Evolutionary conservation across 768 basidiomycete genomes (phyloP).

Genomic region (Suillus lakei): DNA sequence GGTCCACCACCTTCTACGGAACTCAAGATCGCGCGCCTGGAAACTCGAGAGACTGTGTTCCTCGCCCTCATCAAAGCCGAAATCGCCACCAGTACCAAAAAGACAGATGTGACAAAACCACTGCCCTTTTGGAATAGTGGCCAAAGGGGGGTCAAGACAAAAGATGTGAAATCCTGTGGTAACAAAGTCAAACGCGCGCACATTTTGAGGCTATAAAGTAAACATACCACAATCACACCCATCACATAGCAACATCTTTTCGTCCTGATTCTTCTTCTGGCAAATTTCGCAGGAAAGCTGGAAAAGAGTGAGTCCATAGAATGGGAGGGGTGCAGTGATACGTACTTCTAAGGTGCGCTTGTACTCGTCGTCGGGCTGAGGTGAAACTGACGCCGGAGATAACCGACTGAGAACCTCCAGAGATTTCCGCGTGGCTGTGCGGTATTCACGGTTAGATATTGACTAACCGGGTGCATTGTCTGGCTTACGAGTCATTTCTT

Average conservation of each 20-base stretch:
- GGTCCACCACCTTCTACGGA: slow-evolving; percentile 88
- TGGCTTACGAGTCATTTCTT: slow-evolving; percentile 49
- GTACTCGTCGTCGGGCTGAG: slow-evolving; percentile 39
- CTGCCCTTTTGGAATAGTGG: slow-evolving; percentile 85
- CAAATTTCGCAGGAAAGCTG: slow-evolving; percentile 94
- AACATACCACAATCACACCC: slow-evolving; percentile 78
- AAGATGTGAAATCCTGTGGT: slow-evolving; percentile 91
- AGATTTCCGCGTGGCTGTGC: slow-evolving; percentile 41
- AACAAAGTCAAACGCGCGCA: slow-evolving; percentile 19
- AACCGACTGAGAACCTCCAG: slow-evolving; percentile 25
- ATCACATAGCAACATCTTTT: slow-evolving; percentile 92
- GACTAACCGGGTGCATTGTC: not conserved
- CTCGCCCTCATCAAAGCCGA: slow-evolving; percentile 97
- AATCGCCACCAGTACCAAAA: slow-evolving; percentile 91
- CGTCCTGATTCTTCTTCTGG: slow-evolving; percentile 83
- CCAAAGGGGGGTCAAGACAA: slow-evolving; percentile 91
- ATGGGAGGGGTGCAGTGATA: slow-evolving; percentile 21
- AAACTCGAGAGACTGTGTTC: slow-evolving; percentile 93
- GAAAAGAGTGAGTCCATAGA: slow-evolving; percentile 26
- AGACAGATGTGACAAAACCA: slow-evolving; percentile 97
- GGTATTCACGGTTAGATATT: slow-evolving; percentile 6
- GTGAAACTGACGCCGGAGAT: slow-evolving; percentile 25
- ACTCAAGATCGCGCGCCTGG: slow-evolving; percentile 88
- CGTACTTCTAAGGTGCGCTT: slow-evolving; percentile 60
- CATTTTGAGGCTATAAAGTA: slow-evolving; percentile 17